Base-by-base conservation (phyloP, 2,329 filamentous ascomycete species). In the Aureobasidium sp. region DNA sequence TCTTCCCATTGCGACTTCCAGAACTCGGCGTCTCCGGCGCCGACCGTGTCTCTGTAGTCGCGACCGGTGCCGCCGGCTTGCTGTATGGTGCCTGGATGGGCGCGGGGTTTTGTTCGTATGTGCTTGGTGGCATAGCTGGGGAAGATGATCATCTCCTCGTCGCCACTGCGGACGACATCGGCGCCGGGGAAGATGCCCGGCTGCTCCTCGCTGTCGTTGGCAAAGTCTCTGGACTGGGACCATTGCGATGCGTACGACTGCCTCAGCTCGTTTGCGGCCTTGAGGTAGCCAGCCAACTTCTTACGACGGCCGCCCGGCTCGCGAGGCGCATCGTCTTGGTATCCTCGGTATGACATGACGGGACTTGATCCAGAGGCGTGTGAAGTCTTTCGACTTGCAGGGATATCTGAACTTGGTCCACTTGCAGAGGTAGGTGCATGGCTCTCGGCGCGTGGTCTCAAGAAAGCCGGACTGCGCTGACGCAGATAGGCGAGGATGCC, bases 81-180 rank as follows among this genome's bases (percentile, higher is more conserved):
- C 64, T 76, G 69, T 60, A 75, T 71, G 23, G 68, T 71, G 7
- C 69, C 72, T 4, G 74, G 71, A 45, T 67, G 67, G 53, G 71
- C 67, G 66, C 71, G 62, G 42, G 69, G 68, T 66, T 70, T 76
- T 64, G 65, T 69, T 65, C 77, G 86, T 35, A 82, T 73, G 71
- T 95, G 87, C 63, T 80, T 81, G 69, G 92, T 85, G 9, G 90
- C 90, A 71, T 99, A 99, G 57, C 90, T 96, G 0, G 94, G 94
- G 67, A 99, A 99, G 25, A 99, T 72, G 10, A 99, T 84, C 85
- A 99, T 90, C 75, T 97, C 90, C 71, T 96, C 91, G 62, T 90
- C 84, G 13, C 90, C 92, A 63, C 85, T 86, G 11, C 85, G 82
- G 17, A 88, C 83, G 62, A 96, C 88, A n/a, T 87, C 84, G 19